Base-by-base conservation (phyloP, 768 basidiomycete species). In the Kockovaella imperatae region DNA sequence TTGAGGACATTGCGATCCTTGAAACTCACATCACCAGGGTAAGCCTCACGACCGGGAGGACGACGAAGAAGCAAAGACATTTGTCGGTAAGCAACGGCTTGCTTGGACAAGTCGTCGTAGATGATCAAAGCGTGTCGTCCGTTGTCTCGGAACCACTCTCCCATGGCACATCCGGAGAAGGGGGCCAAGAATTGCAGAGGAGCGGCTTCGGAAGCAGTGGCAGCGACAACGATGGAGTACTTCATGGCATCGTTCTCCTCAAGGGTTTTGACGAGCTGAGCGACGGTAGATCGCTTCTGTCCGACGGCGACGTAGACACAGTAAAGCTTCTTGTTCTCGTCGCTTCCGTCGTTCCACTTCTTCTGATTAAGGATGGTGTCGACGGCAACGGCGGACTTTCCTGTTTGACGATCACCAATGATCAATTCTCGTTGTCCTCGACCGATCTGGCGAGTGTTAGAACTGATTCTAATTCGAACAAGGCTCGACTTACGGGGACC, bases 301-400 rank as follows among this genome's bases (percentile, higher is more conserved):
- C 95, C 95, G 57, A 99, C 77, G 65, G 95, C 95, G 62, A 99
- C 95, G 75, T 99, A 99, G 73, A 99, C 93, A 79, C 95, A 99
- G 82, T 97, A 97, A 49, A 99, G 83, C 76, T 97, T 99, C 83
- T 95, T 88, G 58, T 73, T 76, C 78, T 99, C 95, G 60, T 99
- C 95, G 68, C 84, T 79, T 57, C 91, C 93, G 59, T 97, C 90
- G 69, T 99, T 99, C 93, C 91, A 99, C 70, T 89, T 79, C 83
- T 87, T 97, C 78, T 99, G 95, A 84, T 99, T 99, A 62, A 99
- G 88, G 72, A 99, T 99, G 72, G 95, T 95, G 79, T 99, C 95
- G 75, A 99, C 86, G 62, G 95, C 95, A 69, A 99, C 93, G 54
- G 95, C 95, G 49, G 65, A 64, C 49, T 99, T 99, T 52, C 95